These are phyloP conservation scores for Fusarium solani-melongenae DNA, from an alignment of 2,329 filamentous ascomycete genomes.

Conservation along the genomic window DNA sequence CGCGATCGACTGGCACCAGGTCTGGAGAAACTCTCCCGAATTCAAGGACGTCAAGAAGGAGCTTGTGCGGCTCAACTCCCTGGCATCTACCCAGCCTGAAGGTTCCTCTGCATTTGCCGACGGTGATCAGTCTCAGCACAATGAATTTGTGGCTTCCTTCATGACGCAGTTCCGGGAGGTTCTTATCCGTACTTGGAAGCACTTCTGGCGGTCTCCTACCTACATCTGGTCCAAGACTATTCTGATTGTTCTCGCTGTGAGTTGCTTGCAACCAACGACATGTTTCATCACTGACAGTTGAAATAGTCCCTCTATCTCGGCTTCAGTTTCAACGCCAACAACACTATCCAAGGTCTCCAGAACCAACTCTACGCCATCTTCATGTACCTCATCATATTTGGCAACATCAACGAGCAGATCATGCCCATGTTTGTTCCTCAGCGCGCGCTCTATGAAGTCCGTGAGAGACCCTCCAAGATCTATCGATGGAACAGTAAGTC, in stretches of 20 bases:
- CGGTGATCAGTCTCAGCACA: slow-evolving; percentile 37
- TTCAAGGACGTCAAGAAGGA: slow-evolving; percentile 42
- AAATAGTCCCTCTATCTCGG: slow-evolving; percentile 68
- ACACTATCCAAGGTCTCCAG: slow-evolving; percentile 70
- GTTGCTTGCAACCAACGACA: rapidly evolving
- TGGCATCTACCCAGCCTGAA: background rate
- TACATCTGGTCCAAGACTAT: slow-evolving; percentile 69
- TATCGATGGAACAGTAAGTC: slow-evolving; percentile 55
- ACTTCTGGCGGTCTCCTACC: slow-evolving; percentile 57
- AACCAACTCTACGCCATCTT: slow-evolving; percentile 77
- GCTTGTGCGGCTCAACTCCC: slow-evolving; percentile 26
- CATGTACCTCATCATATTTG: slow-evolving; percentile 76
- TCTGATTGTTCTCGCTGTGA: slow-evolving; percentile 34
- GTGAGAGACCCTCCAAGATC: slow-evolving; percentile 73
- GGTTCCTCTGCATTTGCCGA: background rate
- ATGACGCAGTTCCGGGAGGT: slow-evolving; percentile 49
- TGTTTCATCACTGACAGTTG: background rate
- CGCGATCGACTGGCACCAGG: slow-evolving; percentile 58
- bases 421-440: slow-evolving; percentile 78
- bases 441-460: slow-evolving; percentile 73
- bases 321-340: slow-evolving; percentile 70
- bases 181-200: slow-evolving; percentile 49
- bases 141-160: slow-evolving; percentile 47
- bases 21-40: slow-evolving; percentile 54
- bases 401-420: slow-evolving; percentile 67